These are phyloP conservation scores for Comarum palustre DNA, from an alignment of 306 rosid genomes.

Conservation along the genomic window DNA sequence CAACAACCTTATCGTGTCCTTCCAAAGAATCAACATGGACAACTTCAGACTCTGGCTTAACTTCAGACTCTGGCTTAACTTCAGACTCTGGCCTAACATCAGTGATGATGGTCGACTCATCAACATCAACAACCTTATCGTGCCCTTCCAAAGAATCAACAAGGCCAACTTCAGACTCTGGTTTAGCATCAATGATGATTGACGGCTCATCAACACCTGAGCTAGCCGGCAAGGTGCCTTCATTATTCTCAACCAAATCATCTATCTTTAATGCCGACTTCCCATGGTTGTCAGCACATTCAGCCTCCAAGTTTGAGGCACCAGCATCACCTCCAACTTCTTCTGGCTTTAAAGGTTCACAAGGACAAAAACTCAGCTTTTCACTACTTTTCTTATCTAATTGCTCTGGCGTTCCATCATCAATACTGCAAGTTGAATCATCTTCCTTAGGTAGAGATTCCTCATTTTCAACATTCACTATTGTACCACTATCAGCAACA, in stretches of 20 bases:
- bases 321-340: slow-evolving; percentile 19
- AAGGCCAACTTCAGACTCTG: slow-evolving; percentile 14
- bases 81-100: too few species aligned
- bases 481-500: slow-evolving; percentile 10
- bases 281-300: slow-evolving; percentile 15
- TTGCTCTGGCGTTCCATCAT: slow-evolving; percentile 20
- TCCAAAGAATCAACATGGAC: background rate
- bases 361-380: slow-evolving; percentile 17
- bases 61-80: too few species aligned
- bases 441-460: slow-evolving; percentile 17
- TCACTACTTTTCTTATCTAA: slow-evolving; percentile 9
- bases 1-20: too few species aligned
- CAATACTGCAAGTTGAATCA: slow-evolving; percentile 8
- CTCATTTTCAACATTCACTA: slow-evolving; percentile 6
- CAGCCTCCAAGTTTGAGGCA: slow-evolving; percentile 17
- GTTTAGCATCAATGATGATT: slow-evolving; percentile 8
- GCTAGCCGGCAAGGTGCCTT: background rate
- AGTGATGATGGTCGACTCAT: too few species aligned
- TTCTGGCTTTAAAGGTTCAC: slow-evolving; percentile 15
- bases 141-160: too few species aligned
- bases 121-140: too few species aligned
- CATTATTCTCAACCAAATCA: slow-evolving; percentile 10
- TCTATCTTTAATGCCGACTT: slow-evolving; percentile 1
- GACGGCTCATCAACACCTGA: background rate
- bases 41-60: slow-evolving; percentile 23